Evolutionary conservation across 148 eudicot species (phyloP).

Genomic region (Rhododendron ferrugineum): DNA sequence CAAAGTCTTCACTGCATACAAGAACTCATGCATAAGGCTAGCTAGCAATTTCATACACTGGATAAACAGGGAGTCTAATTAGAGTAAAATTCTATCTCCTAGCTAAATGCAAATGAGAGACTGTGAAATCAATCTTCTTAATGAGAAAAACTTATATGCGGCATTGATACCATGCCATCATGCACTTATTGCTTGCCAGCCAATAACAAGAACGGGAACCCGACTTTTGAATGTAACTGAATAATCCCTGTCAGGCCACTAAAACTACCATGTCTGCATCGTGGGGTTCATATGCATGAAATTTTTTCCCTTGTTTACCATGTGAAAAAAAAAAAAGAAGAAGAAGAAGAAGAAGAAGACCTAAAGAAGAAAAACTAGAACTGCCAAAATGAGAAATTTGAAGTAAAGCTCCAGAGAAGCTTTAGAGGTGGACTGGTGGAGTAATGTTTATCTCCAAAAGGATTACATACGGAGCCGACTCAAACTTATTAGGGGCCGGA

Average conservation of each 20-base stretch:
- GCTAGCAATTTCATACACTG: not conserved
- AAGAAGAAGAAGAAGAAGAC: not conserved
- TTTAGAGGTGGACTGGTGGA: not conserved
- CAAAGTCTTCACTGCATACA: slow-evolving; percentile 6
- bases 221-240: not conserved
- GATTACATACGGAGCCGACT: not conserved
- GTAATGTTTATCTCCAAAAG: not conserved
- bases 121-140: not conserved
- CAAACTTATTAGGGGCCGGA: no score
- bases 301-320: not conserved
- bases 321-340: not conserved
- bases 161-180: not conserved
- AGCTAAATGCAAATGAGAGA: not conserved
- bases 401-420: not conserved
- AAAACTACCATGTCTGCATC: not conserved
- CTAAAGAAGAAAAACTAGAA: not conserved
- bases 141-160: not conserved
- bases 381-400: not conserved
- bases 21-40: not conserved
- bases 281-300: not conserved
- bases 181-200: not conserved
- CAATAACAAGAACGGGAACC: not conserved
- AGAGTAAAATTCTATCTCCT: not conserved
- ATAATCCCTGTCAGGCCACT: not conserved
- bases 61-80: not conserved